Conservation (phyloP, 2,329 filamentous ascomycete genomes). For the Alternaria dauci region DNA sequence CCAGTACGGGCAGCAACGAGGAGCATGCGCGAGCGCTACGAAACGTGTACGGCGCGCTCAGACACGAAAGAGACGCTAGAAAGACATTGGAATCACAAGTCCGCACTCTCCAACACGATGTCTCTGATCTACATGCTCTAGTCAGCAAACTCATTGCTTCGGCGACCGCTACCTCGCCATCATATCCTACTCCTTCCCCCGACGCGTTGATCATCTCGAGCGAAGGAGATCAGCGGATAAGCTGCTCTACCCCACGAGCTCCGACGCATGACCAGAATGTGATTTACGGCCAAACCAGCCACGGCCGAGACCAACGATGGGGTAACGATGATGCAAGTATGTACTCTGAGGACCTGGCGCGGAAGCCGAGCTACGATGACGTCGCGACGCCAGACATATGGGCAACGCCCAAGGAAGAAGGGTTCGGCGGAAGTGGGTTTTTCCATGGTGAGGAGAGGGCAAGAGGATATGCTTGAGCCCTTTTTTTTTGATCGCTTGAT, state of each 20-base stretch:
- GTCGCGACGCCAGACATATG: constrained; percentile 43
- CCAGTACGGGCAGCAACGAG: constrained; percentile 1
- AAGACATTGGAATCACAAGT: constrained; percentile 48
- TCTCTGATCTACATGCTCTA: constrained; percentile 41
- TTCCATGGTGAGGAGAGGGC: constrained; percentile 19
- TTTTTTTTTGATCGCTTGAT: not conserved
- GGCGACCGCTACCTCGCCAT: constrained; percentile 25
- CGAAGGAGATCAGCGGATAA: constrained; percentile 33
- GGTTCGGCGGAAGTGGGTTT: constrained; percentile 32
- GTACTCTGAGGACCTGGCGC: constrained; percentile 19
- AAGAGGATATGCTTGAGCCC: constrained; percentile 9
- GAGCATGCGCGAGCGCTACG: constrained; percentile 22
- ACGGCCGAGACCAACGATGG: constrained; percentile 1
- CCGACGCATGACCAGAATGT: constrained; percentile 8
- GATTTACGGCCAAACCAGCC: not conserved
- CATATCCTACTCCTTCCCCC: constrained; percentile 47
- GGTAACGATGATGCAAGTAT: constrained; percentile 17
- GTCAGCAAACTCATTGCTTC: constrained; percentile 39
- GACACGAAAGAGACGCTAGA: constrained; percentile 44
- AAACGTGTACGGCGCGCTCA: constrained; percentile 37
- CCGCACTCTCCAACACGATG: constrained; percentile 40
- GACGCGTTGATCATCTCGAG: constrained; percentile 35
- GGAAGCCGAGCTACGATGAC: constrained; percentile 30
- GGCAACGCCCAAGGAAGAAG: constrained; percentile 52
- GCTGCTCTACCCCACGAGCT: constrained; percentile 36